A percentile compares a stretch with the other conserved stretches of the same genome.
These are phyloP conservation scores for Zea luxurians DNA, from an alignment of 176 grass and related monocot species.

Conservation along the genomic window DNA sequence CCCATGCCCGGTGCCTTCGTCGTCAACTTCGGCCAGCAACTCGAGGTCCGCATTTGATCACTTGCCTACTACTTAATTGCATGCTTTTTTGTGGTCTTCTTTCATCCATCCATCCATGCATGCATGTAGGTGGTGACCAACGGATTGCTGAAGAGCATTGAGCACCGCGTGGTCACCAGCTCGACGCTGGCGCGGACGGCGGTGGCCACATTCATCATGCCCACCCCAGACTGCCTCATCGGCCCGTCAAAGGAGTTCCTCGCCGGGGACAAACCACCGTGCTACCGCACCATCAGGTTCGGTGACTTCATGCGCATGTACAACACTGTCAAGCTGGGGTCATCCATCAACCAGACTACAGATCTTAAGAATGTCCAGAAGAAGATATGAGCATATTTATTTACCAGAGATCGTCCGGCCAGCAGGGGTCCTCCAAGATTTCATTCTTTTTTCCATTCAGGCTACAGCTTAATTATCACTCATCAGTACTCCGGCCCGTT, in stretches of 20 bases:
- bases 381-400: not conserved
- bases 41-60: not conserved
- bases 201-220: not conserved
- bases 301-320: not conserved
- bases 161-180: slow-evolving; percentile 11
- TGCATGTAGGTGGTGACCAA: not conserved
- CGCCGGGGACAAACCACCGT: not conserved
- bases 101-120: too few species aligned
- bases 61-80: too few species aligned
- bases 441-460: too few species aligned
- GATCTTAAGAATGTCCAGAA: not conserved
- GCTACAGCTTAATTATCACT: too few species aligned
- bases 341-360: not conserved
- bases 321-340: not conserved
- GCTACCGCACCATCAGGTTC: slow-evolving; percentile 1
- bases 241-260: not conserved
- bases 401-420: too few species aligned
- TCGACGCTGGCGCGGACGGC: not conserved
- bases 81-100: too few species aligned
- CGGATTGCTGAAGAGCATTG: not conserved
- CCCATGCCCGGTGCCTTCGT: slow-evolving; percentile 41
- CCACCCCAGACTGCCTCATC: not conserved
- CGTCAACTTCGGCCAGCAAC: slow-evolving; percentile 18
- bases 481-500: too few species aligned
- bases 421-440: too few species aligned